Evolutionary conservation across 1,284 basidiomycete genomes (phyloP), one percentile per base, ranked within the genome.

Genomic region (Malassezia cuniculi): DNA sequence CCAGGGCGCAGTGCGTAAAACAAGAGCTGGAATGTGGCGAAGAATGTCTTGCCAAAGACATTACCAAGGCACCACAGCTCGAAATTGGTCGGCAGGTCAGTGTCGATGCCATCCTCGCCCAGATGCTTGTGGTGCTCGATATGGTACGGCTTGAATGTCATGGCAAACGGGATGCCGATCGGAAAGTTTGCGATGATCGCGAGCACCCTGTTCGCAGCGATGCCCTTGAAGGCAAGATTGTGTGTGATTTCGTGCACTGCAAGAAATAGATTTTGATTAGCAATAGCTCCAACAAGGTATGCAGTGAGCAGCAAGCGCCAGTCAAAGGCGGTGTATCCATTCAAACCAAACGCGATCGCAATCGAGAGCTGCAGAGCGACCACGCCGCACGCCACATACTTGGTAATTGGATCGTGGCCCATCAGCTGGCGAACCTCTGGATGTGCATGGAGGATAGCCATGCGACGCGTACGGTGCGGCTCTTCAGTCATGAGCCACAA

Each of bases 201-300:
- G 21, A 93, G 73, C 5, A 78, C 60, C 60, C 89, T 87, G 71
- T 97, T 97, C 5, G 81, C 76, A 28, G 72, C 72, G 32, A 95
- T 78, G 19, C 81, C 75, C 52, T 76, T 77, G 72, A 95, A 97
- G 3, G 86, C 90, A 24, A 97, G 75, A 66, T 95, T 95, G 70
- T 97, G 90, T 2, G 89, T 94, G 54, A 97, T 95, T 65, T 97
- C 90, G 68, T 97, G 90, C 41, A 97, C 93, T 17, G 90, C 86
- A 26, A 97, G 75, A 70, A 97, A 97, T 19, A 87, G 76, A 69
- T 97, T 95, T 66, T 97, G 90, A 70, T 95, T 97, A 12, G 82
- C 81, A 0, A 89, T 94, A 4, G 85, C 93, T 4, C 90, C 90
- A 37, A 97, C 74, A 6, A 72, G 73, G 66, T 95, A 97, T 0